Percentiles rank a stretch among this genome's conserved stretches.
These are phyloP conservation scores for Epichloe baconii DNA, from an alignment of 2,329 filamentous ascomycete species.

Conservation along the genomic window DNA sequence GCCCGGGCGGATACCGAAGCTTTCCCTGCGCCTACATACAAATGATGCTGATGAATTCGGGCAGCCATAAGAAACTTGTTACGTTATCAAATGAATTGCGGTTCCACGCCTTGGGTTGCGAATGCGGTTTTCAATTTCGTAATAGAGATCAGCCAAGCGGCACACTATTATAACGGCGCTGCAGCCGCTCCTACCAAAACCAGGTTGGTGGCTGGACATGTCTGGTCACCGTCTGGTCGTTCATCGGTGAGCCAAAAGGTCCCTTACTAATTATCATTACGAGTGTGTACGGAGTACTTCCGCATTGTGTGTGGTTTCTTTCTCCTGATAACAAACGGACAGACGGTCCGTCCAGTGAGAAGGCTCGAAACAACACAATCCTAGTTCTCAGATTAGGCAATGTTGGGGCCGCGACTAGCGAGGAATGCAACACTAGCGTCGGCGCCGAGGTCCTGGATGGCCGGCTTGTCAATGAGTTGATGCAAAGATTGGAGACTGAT, in stretches of 20 bases:
- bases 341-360: constrained; percentile 4
- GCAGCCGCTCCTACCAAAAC: constrained; percentile 2
- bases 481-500: too few species aligned
- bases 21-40: too few species aligned
- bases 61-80: constrained; percentile 13
- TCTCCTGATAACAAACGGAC: constrained; percentile 14
- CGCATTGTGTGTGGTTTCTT: constrained; percentile 22
- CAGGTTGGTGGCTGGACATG: neutral
- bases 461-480: too few species aligned
- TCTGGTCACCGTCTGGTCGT: neutral
- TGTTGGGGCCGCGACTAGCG: neutral
- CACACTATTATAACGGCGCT: neutral
- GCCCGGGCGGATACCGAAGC: too few species aligned
- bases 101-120: constrained; percentile 15
- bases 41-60: too few species aligned
- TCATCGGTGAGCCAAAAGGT: too few species aligned
- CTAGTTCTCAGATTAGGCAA: constrained; percentile 2
- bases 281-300: neutral
- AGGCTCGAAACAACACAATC: neutral
- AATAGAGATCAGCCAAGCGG: constrained; percentile 18
- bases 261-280: neutral
- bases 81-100: constrained; percentile 32
- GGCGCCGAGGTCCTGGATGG: neutral
- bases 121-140: constrained; percentile 32
- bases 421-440: too few species aligned